These are phyloP conservation scores for Raffaelea arxii DNA, from an alignment of 2,329 filamentous ascomycete genomes.

Conservation along the genomic window DNA sequence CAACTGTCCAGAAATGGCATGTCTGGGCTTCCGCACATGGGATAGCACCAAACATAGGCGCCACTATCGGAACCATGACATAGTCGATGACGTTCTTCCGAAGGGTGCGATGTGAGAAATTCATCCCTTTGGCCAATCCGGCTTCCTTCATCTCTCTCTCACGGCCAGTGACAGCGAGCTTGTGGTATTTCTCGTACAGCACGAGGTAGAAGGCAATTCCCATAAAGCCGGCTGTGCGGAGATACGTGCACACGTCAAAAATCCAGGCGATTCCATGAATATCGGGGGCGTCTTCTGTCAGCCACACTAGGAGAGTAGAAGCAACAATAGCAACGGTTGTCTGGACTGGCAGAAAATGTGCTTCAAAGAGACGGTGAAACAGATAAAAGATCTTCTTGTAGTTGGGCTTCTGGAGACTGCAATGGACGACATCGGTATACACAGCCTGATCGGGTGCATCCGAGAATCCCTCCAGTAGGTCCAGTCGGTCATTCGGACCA, in stretches of 20 bases:
- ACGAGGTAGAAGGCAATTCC: constrained; percentile 53
- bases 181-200: constrained; percentile 60
- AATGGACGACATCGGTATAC: constrained; percentile 44
- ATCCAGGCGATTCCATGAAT: constrained; percentile 47
- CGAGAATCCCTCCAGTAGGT: too few relatives aligned
- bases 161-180: constrained; percentile 47
- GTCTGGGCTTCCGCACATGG: constrained; percentile 59
- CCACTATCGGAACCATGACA: constrained; percentile 55
- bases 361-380: constrained; percentile 61
- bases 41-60: constrained; percentile 57
- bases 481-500: constrained; percentile 38
- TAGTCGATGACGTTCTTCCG: constrained; percentile 53
- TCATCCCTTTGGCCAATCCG: constrained; percentile 53
- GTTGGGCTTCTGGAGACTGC: constrained; percentile 39
- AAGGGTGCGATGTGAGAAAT: constrained; percentile 50
- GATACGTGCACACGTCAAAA: constrained; percentile 47
- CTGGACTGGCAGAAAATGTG: constrained; percentile 62
- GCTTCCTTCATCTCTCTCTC: constrained; percentile 58
- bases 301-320: constrained; percentile 49
- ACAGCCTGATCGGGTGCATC: constrained; percentile 23
- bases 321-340: constrained; percentile 54
- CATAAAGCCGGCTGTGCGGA: constrained; percentile 53
- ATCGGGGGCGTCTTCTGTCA: constrained; percentile 40
- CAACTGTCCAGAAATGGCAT: constrained; percentile 59
- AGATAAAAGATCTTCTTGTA: constrained; percentile 49